phyloP scores from a whole-genome alignment of 495 filamentous ascomycete genomes.

The Aspergillus mulundensis region DNA sequence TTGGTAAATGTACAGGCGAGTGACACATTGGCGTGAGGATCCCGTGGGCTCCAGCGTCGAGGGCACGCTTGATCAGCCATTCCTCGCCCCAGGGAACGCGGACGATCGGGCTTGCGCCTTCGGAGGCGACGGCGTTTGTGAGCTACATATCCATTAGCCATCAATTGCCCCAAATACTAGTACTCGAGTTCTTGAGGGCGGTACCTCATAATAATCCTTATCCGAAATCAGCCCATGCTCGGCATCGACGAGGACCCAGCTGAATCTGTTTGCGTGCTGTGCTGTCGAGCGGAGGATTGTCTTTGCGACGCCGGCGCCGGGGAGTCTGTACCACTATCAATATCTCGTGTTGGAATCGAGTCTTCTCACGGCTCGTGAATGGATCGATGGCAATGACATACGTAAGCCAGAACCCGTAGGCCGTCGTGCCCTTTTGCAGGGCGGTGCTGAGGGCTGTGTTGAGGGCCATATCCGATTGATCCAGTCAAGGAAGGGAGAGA shows the following conservation, averaged over 20 bases:
- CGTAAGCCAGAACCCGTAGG: conserved; percentile 41
- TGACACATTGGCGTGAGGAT: conserved; percentile 40
- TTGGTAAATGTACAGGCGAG: conserved; percentile 18
- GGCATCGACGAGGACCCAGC: conserved; percentile 74
- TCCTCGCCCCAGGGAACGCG: conserved; percentile 62
- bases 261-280: conserved; percentile 26
- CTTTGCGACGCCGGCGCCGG: conserved; percentile 33
- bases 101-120: conserved; percentile 62
- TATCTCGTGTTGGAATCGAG: too few relatives aligned
- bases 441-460: conserved; percentile 20
- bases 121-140: conserved; percentile 52
- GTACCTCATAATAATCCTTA: conserved; percentile 16
- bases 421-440: conserved; percentile 15
- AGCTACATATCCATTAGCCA: background rate
- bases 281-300: conserved; percentile 32
- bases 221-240: conserved; percentile 68
- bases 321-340: conserved; percentile 22
- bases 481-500: background rate
- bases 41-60: conserved; percentile 66
- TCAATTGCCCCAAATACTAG: too few relatives aligned
- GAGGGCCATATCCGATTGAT: conserved; percentile 20
- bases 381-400: conserved; percentile 14
- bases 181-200: too few relatives aligned
- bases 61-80: conserved; percentile 69
- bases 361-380: background rate